Percentiles rank a stretch among this genome's conserved stretches.
These are phyloP conservation scores for Nicotiana sylvestris DNA, from an alignment of 257 asterid genomes.

Conservation along the genomic window DNA sequence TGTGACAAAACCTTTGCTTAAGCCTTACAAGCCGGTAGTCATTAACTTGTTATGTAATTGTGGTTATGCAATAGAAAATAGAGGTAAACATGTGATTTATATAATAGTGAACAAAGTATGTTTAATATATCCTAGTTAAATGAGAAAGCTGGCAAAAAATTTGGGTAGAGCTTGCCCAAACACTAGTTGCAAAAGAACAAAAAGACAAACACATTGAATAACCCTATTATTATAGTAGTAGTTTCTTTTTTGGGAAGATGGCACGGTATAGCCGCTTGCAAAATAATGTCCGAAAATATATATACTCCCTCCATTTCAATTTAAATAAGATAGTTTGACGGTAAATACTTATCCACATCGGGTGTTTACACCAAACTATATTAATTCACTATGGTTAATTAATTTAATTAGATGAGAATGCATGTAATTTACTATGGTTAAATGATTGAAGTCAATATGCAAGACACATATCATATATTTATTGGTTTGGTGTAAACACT, in stretches of 20 bases:
- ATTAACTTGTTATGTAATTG: background rate
- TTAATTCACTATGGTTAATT: too few species aligned
- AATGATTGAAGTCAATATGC: too few species aligned
- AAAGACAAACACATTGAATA: background rate
- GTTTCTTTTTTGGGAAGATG: background rate
- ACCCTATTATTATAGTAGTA: background rate
- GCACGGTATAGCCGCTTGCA: too few species aligned
- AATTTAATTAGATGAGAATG: too few species aligned
- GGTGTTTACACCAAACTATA: too few species aligned
- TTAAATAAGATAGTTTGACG: too few species aligned
- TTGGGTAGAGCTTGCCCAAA: background rate
- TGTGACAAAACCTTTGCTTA: conserved; percentile 3
- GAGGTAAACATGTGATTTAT: background rate
- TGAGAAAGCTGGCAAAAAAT: background rate
- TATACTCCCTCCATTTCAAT: too few species aligned
- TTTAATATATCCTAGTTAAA: background rate
- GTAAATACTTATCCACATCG: too few species aligned
- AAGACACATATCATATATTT: too few species aligned
- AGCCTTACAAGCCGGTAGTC: conserved; percentile 5
- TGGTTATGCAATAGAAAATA: background rate
- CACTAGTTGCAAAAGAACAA: background rate
- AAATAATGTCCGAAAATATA: too few species aligned
- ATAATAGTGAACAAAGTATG: background rate
- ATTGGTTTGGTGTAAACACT: too few species aligned
- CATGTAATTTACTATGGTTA: too few species aligned